Percentiles rank a stretch among this genome's conserved stretches.
phyloP scores from a whole-genome alignment of 805 yeast species.

The Saturnispora besseyi region DNA sequence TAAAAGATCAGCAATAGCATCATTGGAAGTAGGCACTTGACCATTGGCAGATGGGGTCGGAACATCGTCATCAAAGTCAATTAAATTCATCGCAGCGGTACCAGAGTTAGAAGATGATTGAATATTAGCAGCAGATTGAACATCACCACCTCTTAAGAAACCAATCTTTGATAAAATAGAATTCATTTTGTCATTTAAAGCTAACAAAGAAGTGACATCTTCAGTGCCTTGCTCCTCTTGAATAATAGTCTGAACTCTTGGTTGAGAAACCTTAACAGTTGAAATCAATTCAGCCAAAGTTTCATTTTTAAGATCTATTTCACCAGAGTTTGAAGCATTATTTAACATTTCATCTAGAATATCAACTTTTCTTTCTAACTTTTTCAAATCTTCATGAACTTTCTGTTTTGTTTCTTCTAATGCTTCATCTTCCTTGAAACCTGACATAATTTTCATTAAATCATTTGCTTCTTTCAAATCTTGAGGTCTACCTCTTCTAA shows the following conservation, averaged over 20 bases:
- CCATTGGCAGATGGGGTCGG: constrained; percentile 16
- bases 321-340: constrained; percentile 35
- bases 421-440: constrained; percentile 77
- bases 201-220: constrained; percentile 53
- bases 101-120: constrained; percentile 18
- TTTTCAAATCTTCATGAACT: constrained; percentile 75
- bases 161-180: constrained; percentile 58
- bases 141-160: constrained; percentile 52
- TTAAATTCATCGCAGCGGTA: constrained; percentile 33
- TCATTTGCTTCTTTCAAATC: constrained; percentile 95
- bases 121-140: constrained; percentile 21
- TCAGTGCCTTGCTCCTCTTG: constrained; percentile 71
- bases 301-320: constrained; percentile 45
- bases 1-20: constrained; percentile 56
- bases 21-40: constrained; percentile 31
- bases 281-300: constrained; percentile 71
- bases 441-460: constrained; percentile 97
- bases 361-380: constrained; percentile 77
- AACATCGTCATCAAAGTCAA: constrained; percentile 57
- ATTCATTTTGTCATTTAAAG: constrained; percentile 69
- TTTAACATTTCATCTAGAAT: constrained; percentile 79
- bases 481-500: constrained; percentile 90
- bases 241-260: constrained; percentile 75
- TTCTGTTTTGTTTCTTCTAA: constrained; percentile 65
- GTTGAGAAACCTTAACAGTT: constrained; percentile 74